Evolutionary conservation across 768 basidiomycete genomes (phyloP).

Genomic region (Suillus decipiens): DNA sequence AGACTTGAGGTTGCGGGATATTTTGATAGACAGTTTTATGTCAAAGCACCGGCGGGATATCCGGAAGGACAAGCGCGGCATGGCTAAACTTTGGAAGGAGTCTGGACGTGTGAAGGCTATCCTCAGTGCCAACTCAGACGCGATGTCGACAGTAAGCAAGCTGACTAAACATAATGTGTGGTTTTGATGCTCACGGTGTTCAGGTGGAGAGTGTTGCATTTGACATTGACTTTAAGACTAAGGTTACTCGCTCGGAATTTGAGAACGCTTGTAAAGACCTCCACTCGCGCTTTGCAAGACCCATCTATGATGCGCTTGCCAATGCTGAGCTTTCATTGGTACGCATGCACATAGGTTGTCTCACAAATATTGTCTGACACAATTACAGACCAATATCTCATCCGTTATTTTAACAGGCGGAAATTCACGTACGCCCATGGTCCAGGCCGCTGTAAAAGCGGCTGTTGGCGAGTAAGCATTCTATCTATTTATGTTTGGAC

Average conservation of each 20-base stretch:
- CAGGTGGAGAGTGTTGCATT: constrained; percentile 87
- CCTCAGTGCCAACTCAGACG: constrained; percentile 89
- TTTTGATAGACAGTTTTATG: constrained; percentile 77
- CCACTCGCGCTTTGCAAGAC: constrained; percentile 59
- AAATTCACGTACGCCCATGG: constrained; percentile 86
- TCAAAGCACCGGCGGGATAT: constrained; percentile 68
- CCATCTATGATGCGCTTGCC: constrained; percentile 72
- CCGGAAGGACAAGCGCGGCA: constrained; percentile 73
- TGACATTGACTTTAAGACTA: constrained; percentile 88
- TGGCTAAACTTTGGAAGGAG: constrained; percentile 96
- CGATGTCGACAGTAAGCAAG: constrained; percentile 61
- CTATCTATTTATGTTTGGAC: background rate
- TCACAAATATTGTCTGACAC: constrained; percentile 3
- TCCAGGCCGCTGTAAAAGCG: constrained; percentile 77
- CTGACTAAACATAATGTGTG: constrained; percentile 5
- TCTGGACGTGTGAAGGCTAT: constrained; percentile 89
- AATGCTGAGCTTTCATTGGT: constrained; percentile 70
- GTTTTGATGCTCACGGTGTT: constrained; percentile 11
- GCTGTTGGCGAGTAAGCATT: constrained; percentile 74
- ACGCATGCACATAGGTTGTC: background rate
- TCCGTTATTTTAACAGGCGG: constrained; percentile 96
- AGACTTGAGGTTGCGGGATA: constrained; percentile 79
- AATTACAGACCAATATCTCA: constrained; percentile 70
- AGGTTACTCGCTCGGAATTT: constrained; percentile 76
- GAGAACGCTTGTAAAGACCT: constrained; percentile 74